These are phyloP conservation scores for Penicillium simplicissimum DNA, from an alignment of 495 filamentous ascomycete species.

Conservation along the genomic window DNA sequence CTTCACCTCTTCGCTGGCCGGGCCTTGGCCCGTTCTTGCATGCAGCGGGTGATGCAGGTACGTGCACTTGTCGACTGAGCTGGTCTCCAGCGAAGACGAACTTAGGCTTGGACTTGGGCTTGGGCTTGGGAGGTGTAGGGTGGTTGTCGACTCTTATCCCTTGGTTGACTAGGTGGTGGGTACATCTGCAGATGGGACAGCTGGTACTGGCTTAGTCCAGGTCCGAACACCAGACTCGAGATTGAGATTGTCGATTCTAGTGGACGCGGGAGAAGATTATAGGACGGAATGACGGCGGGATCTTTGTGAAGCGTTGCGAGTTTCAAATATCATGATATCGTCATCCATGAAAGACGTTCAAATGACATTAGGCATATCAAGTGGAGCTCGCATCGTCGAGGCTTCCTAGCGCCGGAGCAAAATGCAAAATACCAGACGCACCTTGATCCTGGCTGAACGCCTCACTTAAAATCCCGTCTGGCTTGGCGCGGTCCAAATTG, in stretches of 20 bases:
- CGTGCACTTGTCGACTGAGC: not conserved
- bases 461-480: not conserved
- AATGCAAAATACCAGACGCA: not conserved
- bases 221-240: not conserved
- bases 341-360: not conserved
- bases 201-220: not conserved
- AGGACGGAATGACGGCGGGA: not conserved
- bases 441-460: not conserved
- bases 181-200: not conserved
- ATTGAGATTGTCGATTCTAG: not conserved
- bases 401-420: not conserved
- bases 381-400: not conserved
- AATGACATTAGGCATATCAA: not conserved
- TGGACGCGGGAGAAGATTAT: not conserved
- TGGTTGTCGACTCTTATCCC: too few species aligned
- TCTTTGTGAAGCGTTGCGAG: not conserved
- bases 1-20: not conserved
- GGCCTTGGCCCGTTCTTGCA: conserved; percentile 16
- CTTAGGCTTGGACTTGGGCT: not conserved
- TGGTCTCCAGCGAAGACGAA: not conserved
- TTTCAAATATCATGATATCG: not conserved
- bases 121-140: not conserved
- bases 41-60: conserved; percentile 30
- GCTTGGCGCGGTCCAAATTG: not conserved
- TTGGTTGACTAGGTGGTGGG: not conserved